These are phyloP conservation scores for Phlegmacium glaucopus DNA, from an alignment of 768 basidiomycete species.

Conservation along the genomic window DNA sequence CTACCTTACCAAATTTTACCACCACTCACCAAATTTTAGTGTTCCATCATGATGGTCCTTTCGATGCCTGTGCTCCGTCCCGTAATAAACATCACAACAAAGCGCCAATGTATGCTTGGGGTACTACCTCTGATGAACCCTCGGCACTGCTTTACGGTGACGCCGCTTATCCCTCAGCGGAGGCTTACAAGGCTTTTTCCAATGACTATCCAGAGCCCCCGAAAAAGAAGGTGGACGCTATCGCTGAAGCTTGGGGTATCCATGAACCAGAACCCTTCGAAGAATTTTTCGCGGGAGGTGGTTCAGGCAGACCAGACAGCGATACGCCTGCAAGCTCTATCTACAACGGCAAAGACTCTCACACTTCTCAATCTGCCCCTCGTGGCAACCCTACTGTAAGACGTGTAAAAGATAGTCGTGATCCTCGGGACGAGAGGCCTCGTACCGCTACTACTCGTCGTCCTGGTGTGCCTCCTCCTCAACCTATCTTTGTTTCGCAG, in stretches of 20 bases:
- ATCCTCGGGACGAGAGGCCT: constrained; percentile 22
- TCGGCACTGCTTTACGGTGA: constrained; percentile 31
- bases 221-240: constrained; percentile 85
- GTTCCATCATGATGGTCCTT: constrained; percentile 92
- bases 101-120: constrained; percentile 85
- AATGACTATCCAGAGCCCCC: constrained; percentile 55
- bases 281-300: constrained; percentile 84
- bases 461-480: constrained; percentile 68
- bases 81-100: constrained; percentile 77
- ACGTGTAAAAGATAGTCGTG: constrained; percentile 48
- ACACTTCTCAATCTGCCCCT: constrained; percentile 23
- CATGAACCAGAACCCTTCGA: constrained; percentile 91
- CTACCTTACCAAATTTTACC: constrained; percentile 2
- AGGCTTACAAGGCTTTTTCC: constrained; percentile 44
- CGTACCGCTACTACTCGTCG: constrained; percentile 42
- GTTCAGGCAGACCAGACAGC: constrained; percentile 41
- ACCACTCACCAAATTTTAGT: constrained; percentile 38
- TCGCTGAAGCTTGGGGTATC: constrained; percentile 92
- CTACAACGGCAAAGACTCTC: constrained; percentile 60
- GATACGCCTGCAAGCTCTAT: constrained; percentile 67
- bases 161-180: constrained; percentile 52
- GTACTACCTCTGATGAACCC: constrained; percentile 34
- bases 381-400: constrained; percentile 22
- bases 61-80: constrained; percentile 88
- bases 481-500: constrained; percentile 76